Evolutionary conservation across 768 basidiomycete species (phyloP).

Genomic region (Dioszegia hungarica): DNA sequence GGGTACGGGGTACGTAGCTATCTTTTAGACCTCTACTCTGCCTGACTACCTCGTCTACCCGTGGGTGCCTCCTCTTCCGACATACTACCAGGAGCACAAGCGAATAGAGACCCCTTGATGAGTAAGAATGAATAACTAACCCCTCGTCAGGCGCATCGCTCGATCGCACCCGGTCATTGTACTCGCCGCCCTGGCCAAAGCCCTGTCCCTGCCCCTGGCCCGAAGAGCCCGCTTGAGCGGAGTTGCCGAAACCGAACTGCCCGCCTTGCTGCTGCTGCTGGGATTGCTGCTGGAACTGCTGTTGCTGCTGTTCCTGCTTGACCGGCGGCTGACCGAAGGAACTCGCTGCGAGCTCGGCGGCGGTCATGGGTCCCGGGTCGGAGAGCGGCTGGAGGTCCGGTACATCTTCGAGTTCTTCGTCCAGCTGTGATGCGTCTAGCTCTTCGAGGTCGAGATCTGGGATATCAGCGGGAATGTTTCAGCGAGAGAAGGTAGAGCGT

Average conservation of each 20-base stretch:
- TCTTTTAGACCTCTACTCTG: conserved; percentile 58
- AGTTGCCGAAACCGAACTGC: conserved; percentile 4
- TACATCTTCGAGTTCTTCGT: conserved; percentile 53
- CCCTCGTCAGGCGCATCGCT: conserved; percentile 98
- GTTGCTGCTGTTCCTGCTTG: conserved; percentile 1
- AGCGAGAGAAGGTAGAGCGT: too few species aligned
- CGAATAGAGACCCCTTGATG: too few species aligned
- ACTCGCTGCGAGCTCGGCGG: conserved; percentile 38
- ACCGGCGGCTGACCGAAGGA: too few species aligned
- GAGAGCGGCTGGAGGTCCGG: conserved; percentile 47
- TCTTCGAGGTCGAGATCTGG: conserved; percentile 40
- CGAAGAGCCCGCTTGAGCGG: not conserved
- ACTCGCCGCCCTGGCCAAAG: not conserved
- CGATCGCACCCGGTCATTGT: conserved; percentile 31
- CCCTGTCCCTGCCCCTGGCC: not conserved
- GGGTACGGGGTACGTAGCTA: conserved; percentile 63
- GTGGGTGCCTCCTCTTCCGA: not conserved
- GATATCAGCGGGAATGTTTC: not conserved
- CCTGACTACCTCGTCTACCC: conserved; percentile 21
- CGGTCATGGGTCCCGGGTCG: conserved; percentile 39
- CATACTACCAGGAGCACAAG: not conserved
- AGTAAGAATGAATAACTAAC: conserved; percentile 64
- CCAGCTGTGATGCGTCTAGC: conserved; percentile 36
- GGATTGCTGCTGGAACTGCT: conserved; percentile 7
- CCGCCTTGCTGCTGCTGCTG: conserved; percentile 9